A percentile compares a stretch with the other conserved stretches of the same genome.
These are phyloP conservation scores for Arthroderma uncinatum DNA, from an alignment of 2,329 filamentous ascomycete species.

Conservation along the genomic window DNA sequence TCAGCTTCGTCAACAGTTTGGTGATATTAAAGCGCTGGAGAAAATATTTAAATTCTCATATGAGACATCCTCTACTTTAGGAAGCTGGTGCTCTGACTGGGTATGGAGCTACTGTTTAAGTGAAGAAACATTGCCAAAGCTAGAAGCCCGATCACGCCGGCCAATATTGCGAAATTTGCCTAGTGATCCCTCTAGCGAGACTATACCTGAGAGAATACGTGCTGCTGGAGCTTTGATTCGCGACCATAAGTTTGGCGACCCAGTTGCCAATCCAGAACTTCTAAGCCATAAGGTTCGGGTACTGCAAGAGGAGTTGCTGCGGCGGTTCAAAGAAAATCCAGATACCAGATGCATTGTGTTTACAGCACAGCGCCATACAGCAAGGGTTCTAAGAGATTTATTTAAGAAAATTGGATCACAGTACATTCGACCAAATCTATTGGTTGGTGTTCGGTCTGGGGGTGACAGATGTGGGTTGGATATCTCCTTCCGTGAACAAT, in stretches of 20 bases:
- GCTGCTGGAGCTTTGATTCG: conserved; percentile 48
- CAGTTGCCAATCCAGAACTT: conserved; percentile 24
- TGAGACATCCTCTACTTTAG: conserved; percentile 54
- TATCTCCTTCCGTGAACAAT: conserved; percentile 62
- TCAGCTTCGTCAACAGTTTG: conserved; percentile 44
- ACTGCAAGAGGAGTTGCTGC: conserved; percentile 49
- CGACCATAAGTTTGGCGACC: conserved; percentile 38
- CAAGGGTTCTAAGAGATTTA: conserved; percentile 58
- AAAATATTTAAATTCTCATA: conserved; percentile 50
- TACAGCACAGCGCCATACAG: conserved; percentile 67
- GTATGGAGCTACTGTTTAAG: conserved; percentile 64
- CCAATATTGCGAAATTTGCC: conserved; percentile 10
- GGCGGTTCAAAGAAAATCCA: conserved; percentile 50
- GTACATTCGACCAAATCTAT: conserved; percentile 48
- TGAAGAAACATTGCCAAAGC: conserved; percentile 49
- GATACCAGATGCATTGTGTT: conserved; percentile 75
- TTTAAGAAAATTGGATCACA: conserved; percentile 49
- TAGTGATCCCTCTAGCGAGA: conserved; percentile 30
- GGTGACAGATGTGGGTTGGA: conserved; percentile 46
- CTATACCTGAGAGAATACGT: conserved; percentile 46
- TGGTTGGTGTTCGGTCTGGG: conserved; percentile 48
- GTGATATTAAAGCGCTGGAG: conserved; percentile 42
- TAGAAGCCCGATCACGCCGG: conserved; percentile 41
- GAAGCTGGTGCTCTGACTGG: conserved; percentile 72
- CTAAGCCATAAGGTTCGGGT: conserved; percentile 63